Base-by-base conservation (phyloP, 148 eudicot species). In the Persicaria tinctoria region DNA sequence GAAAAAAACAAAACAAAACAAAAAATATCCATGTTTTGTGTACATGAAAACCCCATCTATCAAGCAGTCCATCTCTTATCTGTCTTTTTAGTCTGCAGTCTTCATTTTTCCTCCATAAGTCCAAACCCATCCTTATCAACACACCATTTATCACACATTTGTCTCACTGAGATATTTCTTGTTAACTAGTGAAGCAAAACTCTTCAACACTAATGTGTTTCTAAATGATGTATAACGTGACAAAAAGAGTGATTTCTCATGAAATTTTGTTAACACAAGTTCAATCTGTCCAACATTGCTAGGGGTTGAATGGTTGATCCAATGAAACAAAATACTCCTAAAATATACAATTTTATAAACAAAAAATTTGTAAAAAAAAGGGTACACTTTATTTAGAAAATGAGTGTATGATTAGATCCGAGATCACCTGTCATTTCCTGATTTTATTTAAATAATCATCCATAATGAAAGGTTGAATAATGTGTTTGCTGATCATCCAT, bases 51-150 rank as follows among this genome's bases (percentile, higher is more conserved):
- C 41, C 41, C 41, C 41, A 32, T 32, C 41, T 32, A 32, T 32
- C 41, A 32, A 32, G 41, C 41, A 32, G 41, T 32, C 41, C 41
- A 32, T 32, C 41, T 32, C 41, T 32, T 32, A 60, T 60, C 68
- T 3, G 5, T 12, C 41, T 9, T 60, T 60, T 60, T 27, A 41
- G 68, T 41, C 68, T 60, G 27, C 68, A 60, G 20, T 41, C 2
- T 60, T 38, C 14, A 60, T 0, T 60, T 60, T 60, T 23, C 10
- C 68, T 60, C 10, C 44, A 3, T 1, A 5, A 41, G 70, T 63
- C 68, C 68, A 32, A 38, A 63, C 11, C 41, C 68, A 32, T 63
- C 68, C 68, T 63, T 64, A 59, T 59, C 64, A 59, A 17, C n/a
- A 4, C 8, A 38, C 9, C 32, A 59, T 10, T 20, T 60, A 41